Evolutionary conservation across 345 rosid genomes (phyloP).

Genomic region (Rhizophora apiculata): DNA sequence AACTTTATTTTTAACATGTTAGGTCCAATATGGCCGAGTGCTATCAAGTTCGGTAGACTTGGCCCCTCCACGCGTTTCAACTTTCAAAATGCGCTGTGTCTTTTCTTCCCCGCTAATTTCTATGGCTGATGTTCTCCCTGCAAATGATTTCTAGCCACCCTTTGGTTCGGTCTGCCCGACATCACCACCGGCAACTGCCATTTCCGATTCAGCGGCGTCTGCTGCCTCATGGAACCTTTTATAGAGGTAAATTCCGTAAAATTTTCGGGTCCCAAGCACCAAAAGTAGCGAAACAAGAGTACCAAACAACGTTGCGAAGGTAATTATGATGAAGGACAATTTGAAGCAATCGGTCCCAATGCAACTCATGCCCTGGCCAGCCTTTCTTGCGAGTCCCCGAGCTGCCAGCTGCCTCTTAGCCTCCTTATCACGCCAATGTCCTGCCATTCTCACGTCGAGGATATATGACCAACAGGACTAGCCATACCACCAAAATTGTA

Average conservation of each 20-base stretch:
- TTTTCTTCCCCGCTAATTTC: no score
- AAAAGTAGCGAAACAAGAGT: not conserved
- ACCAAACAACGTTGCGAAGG: conserved; percentile 6
- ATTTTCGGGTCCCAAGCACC: conserved; percentile 4
- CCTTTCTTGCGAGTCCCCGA: not conserved
- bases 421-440: no score
- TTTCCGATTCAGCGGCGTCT: not conserved
- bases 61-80: no score
- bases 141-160: no score
- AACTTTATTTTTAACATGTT: no score
- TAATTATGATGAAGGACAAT: not conserved
- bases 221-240: not conserved
- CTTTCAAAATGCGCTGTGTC: no score
- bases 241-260: conserved; percentile 6
- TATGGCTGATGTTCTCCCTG: no score
- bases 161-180: not conserved
- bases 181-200: not conserved
- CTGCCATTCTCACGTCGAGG: no score
- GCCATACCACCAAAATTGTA: not conserved
- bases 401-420: no score
- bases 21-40: no score
- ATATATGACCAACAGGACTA: no score
- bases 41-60: no score
- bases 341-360: conserved; percentile 2
- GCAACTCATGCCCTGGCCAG: conserved; percentile 4